These are phyloP conservation scores for Tolypocladium cylindrosporum DNA, from an alignment of 2,329 filamentous ascomycete species.

Conservation along the genomic window DNA sequence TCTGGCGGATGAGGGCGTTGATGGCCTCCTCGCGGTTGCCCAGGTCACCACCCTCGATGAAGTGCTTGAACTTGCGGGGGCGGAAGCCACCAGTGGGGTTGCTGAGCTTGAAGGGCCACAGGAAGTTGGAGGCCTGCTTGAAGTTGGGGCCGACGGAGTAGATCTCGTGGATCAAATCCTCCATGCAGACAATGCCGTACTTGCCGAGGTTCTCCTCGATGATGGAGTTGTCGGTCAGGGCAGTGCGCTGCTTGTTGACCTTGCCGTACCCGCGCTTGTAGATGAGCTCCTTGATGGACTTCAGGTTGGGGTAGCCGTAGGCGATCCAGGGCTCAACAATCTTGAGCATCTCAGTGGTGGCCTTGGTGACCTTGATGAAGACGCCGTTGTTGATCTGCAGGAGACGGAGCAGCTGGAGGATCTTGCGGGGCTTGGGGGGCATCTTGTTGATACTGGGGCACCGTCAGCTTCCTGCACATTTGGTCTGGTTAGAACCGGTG, in stretches of 20 bases:
- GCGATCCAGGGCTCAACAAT: conserved; percentile 98
- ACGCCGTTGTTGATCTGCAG: conserved; percentile 99
- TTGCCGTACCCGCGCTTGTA: conserved; percentile 99
- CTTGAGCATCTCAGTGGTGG: conserved; percentile 93
- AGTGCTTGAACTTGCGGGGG: conserved; percentile 97
- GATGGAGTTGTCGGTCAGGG: conserved; percentile 94
- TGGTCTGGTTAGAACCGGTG: no score
- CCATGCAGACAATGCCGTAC: conserved; percentile 98
- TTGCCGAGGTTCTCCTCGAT: conserved; percentile 95
- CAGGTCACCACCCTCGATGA: conserved; percentile 95
- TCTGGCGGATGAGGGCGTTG: conserved; percentile 91
- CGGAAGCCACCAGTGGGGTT: conserved; percentile 97
- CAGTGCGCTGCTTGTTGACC: conserved; percentile 94
- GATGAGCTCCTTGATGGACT: conserved; percentile 96
- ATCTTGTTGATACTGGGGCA: conserved; percentile 97
- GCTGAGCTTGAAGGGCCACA: conserved; percentile 99
- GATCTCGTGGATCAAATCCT: conserved; percentile 99
- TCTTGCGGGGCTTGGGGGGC: conserved; percentile 99
- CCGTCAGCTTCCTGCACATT: background rate
- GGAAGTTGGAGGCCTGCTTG: conserved; percentile 99
- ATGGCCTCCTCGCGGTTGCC: conserved; percentile 99
- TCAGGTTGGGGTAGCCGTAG: conserved; percentile 99
- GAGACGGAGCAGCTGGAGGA: conserved; percentile 96
- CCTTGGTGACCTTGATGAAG: conserved; percentile 96
- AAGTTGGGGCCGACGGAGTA: conserved; percentile 98